Base-by-base conservation (phyloP, 2,329 filamentous ascomycete species). In the Ramularia endophylla region DNA sequence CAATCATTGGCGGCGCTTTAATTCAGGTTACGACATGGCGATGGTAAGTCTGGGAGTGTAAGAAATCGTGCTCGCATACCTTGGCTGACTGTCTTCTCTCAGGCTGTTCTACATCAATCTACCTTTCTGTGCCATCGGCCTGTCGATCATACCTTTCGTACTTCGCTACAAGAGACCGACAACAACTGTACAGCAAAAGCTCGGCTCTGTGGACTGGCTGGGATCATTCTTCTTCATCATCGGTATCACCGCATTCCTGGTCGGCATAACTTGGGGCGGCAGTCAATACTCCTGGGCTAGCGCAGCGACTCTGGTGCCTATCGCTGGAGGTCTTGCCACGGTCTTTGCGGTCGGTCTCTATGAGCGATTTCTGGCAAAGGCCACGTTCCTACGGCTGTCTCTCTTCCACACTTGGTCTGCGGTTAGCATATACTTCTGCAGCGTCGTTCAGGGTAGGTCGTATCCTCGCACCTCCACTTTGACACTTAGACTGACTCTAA, bases 111-210 rank as follows among this genome's bases (percentile, higher is more conserved):
- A 61, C 54, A 51, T 66, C 44, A 65, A 65, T 40, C 44, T 65
- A 1, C 64, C 63, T 2, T 63, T 65, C 43, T 60, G 58, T 43
- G 56, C 41, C 19, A 43, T 61, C 19, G 57, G 51, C 6, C 55
- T 61, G n/a, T 22, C 56, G 34, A 47, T 59, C 30, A 53, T 64
- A 2, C 53, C 58, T 2, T 48, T 77, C 17, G 75, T 76, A 53
- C 62, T 80, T 19, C 66, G 63, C 27, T 13, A 78, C 74, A 11
- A 78, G 72, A 66, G 34, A 12, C 38, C 46, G 8, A 30, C 34
- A 29, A 40, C 38, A 12, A 47, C 47, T 5, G 35, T 53, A 12
- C 38, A 47, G 12, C 44, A 50, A 12, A 52, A 51, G 30, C 29
- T 55, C 30, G 38, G 42, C 22, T 43, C 36, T 11, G 41, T 58